Base-by-base conservation (phyloP, 108 stramenopile species). In the Skeletonema tropicum region DNA sequence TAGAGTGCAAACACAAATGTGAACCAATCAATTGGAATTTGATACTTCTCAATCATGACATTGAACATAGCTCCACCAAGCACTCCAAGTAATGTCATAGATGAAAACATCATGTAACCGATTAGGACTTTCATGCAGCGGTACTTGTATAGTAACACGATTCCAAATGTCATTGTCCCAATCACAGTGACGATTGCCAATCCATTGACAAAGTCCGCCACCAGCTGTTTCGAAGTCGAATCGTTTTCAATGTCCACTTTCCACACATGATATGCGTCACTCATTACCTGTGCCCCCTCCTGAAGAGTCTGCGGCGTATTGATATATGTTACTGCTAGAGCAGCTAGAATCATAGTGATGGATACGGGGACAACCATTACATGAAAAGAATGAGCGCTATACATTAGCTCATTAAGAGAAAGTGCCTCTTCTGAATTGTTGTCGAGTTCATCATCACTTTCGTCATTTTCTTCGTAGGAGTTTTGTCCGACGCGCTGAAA, bases 161-260 rank as follows among this genome's bases (percentile, higher is more conserved):
- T 96, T 12, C 93, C 88, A 68, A 97, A 96, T 10, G 98, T 98
- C 83, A 94, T 95, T 21, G 76, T 71, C 11, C 92, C 85, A 57
- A 99, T 94, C 10, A 86, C 90, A 8, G 83, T 71, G 13, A 99
- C 96, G 60, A 99, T 97, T 26, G 96, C 90, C 21, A 99, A 74
- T 13, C 95, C 95, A 92, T 99, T 99, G 49, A 94, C 82, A 42
- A 98, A 75, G 62, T 92, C 91, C 60, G 93, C 61, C 26, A 75
- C 89, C 11, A 93, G 8, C 10, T 88, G 80, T 55, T 89, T 77
- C 15, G 83, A 87, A 26, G 89, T 79, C 17, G 83, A 86, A 19
- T 84, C 85, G 45, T 71, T 79, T 14, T 79, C 83, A 11, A 77
- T 71, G 55, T 83, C 68, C 14, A 84, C 85, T 36, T 83, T 85